Percentiles rank a stretch among this genome's conserved stretches.
These are phyloP conservation scores for Asterella californica DNA, from an alignment of 225 moss, liverwort and hornwort species.

Conservation along the genomic window DNA sequence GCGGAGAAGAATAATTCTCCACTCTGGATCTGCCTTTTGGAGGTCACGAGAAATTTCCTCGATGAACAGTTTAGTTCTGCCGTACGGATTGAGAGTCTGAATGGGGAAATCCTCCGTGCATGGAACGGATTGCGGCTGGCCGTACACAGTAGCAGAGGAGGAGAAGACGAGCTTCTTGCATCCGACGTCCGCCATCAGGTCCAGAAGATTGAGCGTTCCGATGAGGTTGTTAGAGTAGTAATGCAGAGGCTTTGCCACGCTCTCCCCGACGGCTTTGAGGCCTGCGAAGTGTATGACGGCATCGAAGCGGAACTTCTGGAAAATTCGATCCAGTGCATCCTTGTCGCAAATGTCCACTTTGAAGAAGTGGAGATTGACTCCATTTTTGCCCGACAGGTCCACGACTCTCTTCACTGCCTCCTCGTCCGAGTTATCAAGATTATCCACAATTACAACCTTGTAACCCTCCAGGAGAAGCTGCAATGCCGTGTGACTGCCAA, in stretches of 20 bases:
- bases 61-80: constrained; percentile 82
- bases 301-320: constrained; percentile 51
- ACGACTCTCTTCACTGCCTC: constrained; percentile 73
- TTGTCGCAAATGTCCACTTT: constrained; percentile 72
- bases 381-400: constrained; percentile 68
- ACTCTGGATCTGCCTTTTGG: constrained; percentile 65
- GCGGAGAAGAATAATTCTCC: constrained; percentile 81
- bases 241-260: constrained; percentile 70
- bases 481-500: constrained; percentile 78
- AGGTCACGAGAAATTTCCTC: constrained; percentile 86
- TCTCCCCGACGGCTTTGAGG: constrained; percentile 80
- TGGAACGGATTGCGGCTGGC: constrained; percentile 77
- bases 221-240: constrained; percentile 85
- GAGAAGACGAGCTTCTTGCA: constrained; percentile 97
- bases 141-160: constrained; percentile 91
- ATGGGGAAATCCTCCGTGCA: constrained; percentile 71
- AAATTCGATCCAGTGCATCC: constrained; percentile 58
- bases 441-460: constrained; percentile 81
- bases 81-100: constrained; percentile 70
- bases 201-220: constrained; percentile 78
- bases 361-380: constrained; percentile 57
- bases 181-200: constrained; percentile 68
- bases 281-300: constrained; percentile 99
- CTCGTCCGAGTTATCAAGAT: constrained; percentile 72
- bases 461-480: constrained; percentile 83